Percentiles rank a stretch among this genome's conserved stretches.
Evolutionary conservation across 108 stramenopile species (phyloP).

Genomic region (Poteriospumella lacustris): DNA sequence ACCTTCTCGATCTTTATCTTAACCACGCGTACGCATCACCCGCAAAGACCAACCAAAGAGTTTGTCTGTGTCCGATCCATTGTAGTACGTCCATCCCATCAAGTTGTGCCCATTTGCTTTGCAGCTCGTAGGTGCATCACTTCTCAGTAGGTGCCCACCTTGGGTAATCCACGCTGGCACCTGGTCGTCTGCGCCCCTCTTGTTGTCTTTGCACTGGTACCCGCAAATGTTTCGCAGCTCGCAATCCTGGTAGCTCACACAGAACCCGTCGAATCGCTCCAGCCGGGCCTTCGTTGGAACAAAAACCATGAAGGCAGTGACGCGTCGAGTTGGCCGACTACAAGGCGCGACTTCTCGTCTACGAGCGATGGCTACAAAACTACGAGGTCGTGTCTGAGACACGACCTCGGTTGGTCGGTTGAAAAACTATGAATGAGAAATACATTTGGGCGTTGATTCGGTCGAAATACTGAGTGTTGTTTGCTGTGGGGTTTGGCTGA

Average conservation of each 20-base stretch:
- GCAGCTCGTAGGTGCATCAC: not conserved
- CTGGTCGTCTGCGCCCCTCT: not conserved
- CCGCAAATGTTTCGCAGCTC: not conserved
- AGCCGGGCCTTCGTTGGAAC: not conserved
- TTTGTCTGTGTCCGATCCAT: not conserved
- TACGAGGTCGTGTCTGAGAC: too few species aligned
- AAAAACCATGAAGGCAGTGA: too few species aligned
- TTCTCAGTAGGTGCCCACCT: conserved; percentile 1
- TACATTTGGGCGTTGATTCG: too few species aligned
- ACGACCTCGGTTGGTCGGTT: too few species aligned
- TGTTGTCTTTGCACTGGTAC: not conserved
- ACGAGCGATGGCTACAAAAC: too few species aligned
- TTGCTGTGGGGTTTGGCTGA: too few species aligned
- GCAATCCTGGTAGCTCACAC: not conserved
- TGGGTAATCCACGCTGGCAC: conserved; percentile 1
- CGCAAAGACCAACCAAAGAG: not conserved
- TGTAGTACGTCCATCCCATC: not conserved
- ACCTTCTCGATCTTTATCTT: not conserved
- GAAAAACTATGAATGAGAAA: too few species aligned
- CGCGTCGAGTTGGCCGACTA: too few species aligned
- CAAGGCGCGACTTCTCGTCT: too few species aligned
- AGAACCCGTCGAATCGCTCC: not conserved
- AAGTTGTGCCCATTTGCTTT: not conserved
- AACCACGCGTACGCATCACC: not conserved
- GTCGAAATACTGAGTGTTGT: too few species aligned